phyloP scores from a whole-genome alignment of 169 alveolate species.

The Cryptosporidium sp. region DNA sequence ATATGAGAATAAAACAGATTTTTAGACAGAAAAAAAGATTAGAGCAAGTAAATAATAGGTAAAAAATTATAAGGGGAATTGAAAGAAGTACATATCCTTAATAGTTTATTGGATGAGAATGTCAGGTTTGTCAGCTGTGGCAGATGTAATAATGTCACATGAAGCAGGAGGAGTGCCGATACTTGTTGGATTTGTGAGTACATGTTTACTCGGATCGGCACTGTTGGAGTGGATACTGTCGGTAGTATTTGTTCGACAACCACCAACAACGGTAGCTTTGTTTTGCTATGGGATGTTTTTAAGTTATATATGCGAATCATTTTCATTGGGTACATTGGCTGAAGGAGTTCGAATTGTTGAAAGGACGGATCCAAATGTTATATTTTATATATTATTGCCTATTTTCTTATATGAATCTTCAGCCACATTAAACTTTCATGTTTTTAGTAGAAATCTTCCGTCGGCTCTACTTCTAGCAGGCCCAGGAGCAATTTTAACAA shows the following conservation, averaged over 20 bases:
- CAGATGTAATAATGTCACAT: constrained; percentile 14
- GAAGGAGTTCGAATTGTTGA: constrained; percentile 74
- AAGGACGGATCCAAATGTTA: constrained; percentile 73
- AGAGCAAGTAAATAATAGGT: constrained; percentile 5
- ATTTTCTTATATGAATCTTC: constrained; percentile 77
- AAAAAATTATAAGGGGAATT: neutral
- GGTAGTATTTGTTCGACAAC: constrained; percentile 73
- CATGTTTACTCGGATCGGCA: constrained; percentile 69
- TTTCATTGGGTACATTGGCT: constrained; percentile 73
- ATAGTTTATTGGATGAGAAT: neutral
- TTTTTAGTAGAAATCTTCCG: constrained; percentile 60
- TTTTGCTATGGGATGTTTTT: constrained; percentile 72
- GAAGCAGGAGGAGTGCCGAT: constrained; percentile 70
- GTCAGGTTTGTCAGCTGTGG: constrained; percentile 23
- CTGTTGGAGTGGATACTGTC: constrained; percentile 70
- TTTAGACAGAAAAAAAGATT: constrained; percentile 4
- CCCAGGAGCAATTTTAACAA: constrained; percentile 76
- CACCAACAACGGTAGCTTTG: constrained; percentile 68
- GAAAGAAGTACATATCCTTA: neutral
- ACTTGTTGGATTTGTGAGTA: constrained; percentile 73
- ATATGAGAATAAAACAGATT: neutral
- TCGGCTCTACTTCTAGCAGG: constrained; percentile 74
- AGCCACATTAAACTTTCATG: constrained; percentile 73
- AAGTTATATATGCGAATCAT: constrained; percentile 73
- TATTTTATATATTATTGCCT: constrained; percentile 71